phyloP scores from a whole-genome alignment of 2,329 filamentous ascomycete genomes.

The Colletotrichum falcatum region DNA sequence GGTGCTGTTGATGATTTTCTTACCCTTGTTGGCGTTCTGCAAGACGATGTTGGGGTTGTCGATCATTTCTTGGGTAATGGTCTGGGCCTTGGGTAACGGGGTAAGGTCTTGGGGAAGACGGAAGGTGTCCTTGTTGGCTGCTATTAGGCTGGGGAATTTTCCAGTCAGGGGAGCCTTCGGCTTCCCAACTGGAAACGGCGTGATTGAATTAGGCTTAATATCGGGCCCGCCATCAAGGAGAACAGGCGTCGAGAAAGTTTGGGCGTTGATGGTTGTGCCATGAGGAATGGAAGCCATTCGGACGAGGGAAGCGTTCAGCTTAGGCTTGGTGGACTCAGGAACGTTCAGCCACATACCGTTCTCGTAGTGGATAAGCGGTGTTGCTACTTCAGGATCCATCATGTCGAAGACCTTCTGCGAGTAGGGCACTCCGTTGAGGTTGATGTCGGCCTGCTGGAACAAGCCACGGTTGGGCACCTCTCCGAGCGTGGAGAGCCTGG shows the following conservation, averaged over 20 bases:
- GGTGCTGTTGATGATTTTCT: slow-evolving; percentile 48
- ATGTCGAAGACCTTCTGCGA: slow-evolving; percentile 51
- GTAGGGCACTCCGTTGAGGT: slow-evolving; percentile 52
- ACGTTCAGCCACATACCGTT: slow-evolving; percentile 55
- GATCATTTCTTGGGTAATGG: slow-evolving; percentile 50
- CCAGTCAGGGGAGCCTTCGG: background rate
- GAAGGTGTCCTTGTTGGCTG: slow-evolving; percentile 32
- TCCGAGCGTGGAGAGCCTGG: slow-evolving; percentile 44
- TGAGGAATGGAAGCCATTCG: slow-evolving; percentile 59
- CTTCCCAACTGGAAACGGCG: slow-evolving; percentile 43
- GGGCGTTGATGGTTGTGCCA: slow-evolving; percentile 57
- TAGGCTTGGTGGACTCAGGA: slow-evolving; percentile 45
- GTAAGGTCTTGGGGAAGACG: slow-evolving; percentile 48
- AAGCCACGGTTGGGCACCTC: slow-evolving; percentile 54
- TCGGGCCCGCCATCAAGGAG: slow-evolving; percentile 41
- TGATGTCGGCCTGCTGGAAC: slow-evolving; percentile 49
- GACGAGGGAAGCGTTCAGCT: slow-evolving; percentile 44
- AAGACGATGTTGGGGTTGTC: slow-evolving; percentile 48
- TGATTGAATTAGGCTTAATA: slow-evolving; percentile 45
- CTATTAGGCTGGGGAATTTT: slow-evolving; percentile 2
- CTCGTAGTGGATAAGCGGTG: slow-evolving; percentile 54
- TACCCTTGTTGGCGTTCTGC: slow-evolving; percentile 46
- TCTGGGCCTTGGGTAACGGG: slow-evolving; percentile 46
- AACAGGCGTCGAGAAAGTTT: slow-evolving; percentile 45
- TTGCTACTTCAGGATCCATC: slow-evolving; percentile 45